Percentiles rank a stretch among this genome's conserved stretches.
Evolutionary conservation across 495 filamentous ascomycete genomes (phyloP).

Genomic region (Tetracladium marchalianum): DNA sequence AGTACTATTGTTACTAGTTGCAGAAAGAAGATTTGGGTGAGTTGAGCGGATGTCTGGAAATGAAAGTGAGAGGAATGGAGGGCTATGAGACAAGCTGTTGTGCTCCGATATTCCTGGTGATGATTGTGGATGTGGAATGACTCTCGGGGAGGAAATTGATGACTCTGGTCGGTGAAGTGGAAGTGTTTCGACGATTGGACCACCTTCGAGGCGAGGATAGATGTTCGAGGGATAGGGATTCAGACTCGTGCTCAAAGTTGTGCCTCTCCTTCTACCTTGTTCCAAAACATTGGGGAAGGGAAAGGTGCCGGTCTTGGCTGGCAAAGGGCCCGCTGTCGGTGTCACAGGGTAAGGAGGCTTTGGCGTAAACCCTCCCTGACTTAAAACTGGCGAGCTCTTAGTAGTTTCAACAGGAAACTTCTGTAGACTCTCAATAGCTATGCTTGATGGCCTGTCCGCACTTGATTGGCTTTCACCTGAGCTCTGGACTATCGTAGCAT

Average conservation of each 20-base stretch:
- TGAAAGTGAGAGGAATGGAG: conserved; percentile 14
- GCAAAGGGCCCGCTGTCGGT: neutral
- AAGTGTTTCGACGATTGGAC: conserved; percentile 3
- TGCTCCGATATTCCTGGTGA: conserved; percentile 19
- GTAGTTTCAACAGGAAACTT: conserved; percentile 6
- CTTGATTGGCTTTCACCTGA: neutral
- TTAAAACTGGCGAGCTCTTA: neutral
- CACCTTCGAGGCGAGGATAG: conserved; percentile 12
- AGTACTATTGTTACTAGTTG: conserved; percentile 7
- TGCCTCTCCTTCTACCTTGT: neutral
- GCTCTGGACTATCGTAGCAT: neutral
- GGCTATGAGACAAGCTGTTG: conserved; percentile 11
- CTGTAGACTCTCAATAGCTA: conserved; percentile 13
- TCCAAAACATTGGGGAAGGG: neutral
- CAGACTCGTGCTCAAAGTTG: neutral
- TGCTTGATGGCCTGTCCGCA: conserved; percentile 1
- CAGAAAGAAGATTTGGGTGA: conserved; percentile 11
- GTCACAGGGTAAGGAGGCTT: conserved; percentile 11
- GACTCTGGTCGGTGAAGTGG: neutral
- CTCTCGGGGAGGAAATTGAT: neutral
- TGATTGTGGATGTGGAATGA: conserved; percentile 1
- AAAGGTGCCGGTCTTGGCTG: too few species aligned
- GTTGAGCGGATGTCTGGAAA: conserved; percentile 20
- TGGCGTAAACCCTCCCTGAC: neutral
- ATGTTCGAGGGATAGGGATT: neutral